A percentile compares a stretch with the other conserved stretches of the same genome.
Evolutionary conservation across 495 filamentous ascomycete genomes (phyloP).

Genomic region (Penicilliopsis zonata): DNA sequence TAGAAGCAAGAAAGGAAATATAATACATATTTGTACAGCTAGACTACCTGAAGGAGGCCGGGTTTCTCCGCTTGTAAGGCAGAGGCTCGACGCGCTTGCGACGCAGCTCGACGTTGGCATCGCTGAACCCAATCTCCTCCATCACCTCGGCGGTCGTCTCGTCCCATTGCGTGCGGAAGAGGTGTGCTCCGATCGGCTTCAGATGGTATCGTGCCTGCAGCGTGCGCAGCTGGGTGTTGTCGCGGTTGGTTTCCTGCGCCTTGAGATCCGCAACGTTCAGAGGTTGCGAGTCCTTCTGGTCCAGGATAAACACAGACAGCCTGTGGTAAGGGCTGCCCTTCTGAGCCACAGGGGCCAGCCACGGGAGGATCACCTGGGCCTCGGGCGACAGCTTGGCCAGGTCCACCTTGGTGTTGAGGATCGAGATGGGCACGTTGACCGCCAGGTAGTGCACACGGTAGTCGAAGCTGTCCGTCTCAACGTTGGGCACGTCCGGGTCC

Average conservation of each 20-base stretch:
- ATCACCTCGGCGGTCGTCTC: constrained; percentile 76
- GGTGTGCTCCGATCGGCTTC: constrained; percentile 62
- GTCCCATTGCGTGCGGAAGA: constrained; percentile 90
- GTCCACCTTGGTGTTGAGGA: constrained; percentile 38
- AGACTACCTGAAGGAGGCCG: constrained; percentile 28
- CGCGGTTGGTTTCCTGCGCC: constrained; percentile 36
- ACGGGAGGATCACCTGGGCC: constrained; percentile 59
- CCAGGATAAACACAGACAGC: constrained; percentile 66
- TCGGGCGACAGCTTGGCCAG: constrained; percentile 39
- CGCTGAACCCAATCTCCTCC: constrained; percentile 59
- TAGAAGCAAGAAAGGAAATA: constrained; percentile 9
- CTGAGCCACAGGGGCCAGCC: constrained; percentile 75
- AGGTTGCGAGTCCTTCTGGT: constrained; percentile 52
- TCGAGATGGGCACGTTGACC: constrained; percentile 48
- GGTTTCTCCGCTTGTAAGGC: constrained; percentile 43
- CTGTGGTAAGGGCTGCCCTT: constrained; percentile 90
- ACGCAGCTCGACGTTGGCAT: constrained; percentile 75
- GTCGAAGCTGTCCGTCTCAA: constrained; percentile 63
- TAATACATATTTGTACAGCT: constrained; percentile 36
- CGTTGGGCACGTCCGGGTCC: constrained; percentile 80
- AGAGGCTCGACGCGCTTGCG: constrained; percentile 52
- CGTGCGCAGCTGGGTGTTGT: constrained; percentile 58
- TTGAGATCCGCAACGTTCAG: constrained; percentile 52
- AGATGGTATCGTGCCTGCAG: constrained; percentile 58
- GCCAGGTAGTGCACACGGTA: constrained; percentile 81